Base-by-base conservation (phyloP, 257 asterid species). In the Capsicum baccatum region DNA sequence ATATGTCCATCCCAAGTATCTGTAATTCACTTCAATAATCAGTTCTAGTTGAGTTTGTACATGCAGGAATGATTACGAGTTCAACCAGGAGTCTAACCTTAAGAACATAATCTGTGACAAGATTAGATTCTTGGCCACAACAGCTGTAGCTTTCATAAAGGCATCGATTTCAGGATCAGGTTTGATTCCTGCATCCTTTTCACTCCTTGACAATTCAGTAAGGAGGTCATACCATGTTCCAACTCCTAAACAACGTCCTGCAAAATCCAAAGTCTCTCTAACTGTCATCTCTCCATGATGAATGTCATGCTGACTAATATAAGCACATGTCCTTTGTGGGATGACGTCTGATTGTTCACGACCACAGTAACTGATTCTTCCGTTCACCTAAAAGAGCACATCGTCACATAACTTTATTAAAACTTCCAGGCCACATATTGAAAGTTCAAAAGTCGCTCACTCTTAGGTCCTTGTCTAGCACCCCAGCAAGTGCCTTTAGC, bases 211-310 rank as follows among this genome's bases (percentile, higher is more conserved):
- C 83, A 95, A 85, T 78, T 95, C 97, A 0, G 90, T 90, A 35
- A 95, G 93, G 83, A 95, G 98, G 83, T 95, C 98, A 79, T 92
- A 95, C 79, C 99, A 88, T 26, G 97, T 91, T 71, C 99, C 98
- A 79, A 95, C 97, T 74, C 99, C 99, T 35, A 94, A 91, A 94
- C 96, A 93, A 79, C 99, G 97, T 64, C 97, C 98, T 0, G 99
- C 88, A 70, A 95, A 95, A 88, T 95, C 86, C 81, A 95, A 67
- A 0, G 99, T 94, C 87, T 95, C 99, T 83, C 97, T 89, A 5
- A 94, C 99, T 8, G 99, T 95, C 99, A 95, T 89, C 90, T 95
- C 99, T 39, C 97, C 99, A 0, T 95, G 97, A 88, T 95, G 99
- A 86, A 95, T 90, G 42, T 95, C 99, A 48, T 94, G 93, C 84